Base-by-base conservation (phyloP, 1,139 yeast species). In the Suhomyces coccinellae region DNA sequence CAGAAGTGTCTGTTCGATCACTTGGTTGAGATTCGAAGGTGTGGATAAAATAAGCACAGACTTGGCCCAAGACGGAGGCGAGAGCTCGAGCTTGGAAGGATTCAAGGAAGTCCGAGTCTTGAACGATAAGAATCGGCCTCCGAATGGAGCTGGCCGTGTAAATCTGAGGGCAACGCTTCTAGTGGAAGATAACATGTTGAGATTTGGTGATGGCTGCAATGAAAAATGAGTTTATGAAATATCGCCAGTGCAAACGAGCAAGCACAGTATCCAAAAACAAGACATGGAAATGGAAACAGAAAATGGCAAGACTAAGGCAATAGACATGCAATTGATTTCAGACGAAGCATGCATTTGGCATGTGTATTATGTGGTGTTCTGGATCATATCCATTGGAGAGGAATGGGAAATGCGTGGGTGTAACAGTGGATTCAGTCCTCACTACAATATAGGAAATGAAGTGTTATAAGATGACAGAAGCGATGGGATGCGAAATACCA, bases 1-100 rank as follows among this genome's bases (percentile, higher is more conserved):
- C 0, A 54, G 48, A 7, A 73, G 64, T 12, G 75, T 55, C 41
- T 65, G 59, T 26, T 64, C 62, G 6, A 75, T 67, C 15, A 68
- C 63, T 2, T 52, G 52, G 7, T 68, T 63, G 29, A 78, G 57
- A 45, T 70, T 67, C 7, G 66, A 57, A 12, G 82, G 79, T 0
- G 83, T 79, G 4, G 81, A 61, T 11, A 75, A 51, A 7, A 77
- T 38, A 4, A 51, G 36, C 20, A 55, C 36, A 14, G 50, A 41
- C 20, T 49, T 38, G 37, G 53, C 41, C 24, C 51, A 41, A 11
- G 31, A 15, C 2, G 47, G 38, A 3, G 52, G 54, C 12, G 26
- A 14, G 15, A 50, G 47, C 40, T 24, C 31, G 41, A 43, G 49
- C 13, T 36, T 36, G 28, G 22, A 15, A 17, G 58, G 56, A 38